Conservation (phyloP, 768 basidiomycete genomes). For the Boletus rubescentipes region DNA sequence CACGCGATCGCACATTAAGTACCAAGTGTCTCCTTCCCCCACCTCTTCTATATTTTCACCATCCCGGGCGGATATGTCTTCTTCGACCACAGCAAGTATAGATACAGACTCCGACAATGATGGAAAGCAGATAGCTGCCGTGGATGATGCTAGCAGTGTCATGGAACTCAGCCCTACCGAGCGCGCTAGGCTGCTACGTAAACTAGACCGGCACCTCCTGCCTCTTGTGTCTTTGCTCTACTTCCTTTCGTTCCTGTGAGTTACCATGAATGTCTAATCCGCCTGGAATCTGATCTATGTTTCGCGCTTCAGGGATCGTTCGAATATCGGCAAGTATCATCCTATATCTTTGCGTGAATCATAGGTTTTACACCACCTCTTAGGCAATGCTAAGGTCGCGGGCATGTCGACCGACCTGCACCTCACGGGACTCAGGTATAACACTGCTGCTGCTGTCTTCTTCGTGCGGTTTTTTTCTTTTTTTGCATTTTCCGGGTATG, state of each 20-base stretch:
- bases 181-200: slow-evolving; percentile 35
- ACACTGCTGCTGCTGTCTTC: slow-evolving; percentile 39
- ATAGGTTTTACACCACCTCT: neutral
- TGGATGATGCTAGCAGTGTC: neutral
- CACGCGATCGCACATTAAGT: neutral
- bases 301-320: slow-evolving; percentile 37
- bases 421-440: slow-evolving; percentile 35
- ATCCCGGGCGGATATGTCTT: slow-evolving; percentile 12
- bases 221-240: slow-evolving; percentile 46
- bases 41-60: neutral
- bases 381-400: slow-evolving; percentile 45
- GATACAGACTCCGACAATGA: slow-evolving; percentile 5
- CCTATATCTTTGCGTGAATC: no score
- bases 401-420: slow-evolving; percentile 42
- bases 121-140: slow-evolving; percentile 8
- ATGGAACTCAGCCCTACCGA: slow-evolving; percentile 18
- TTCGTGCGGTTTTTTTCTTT: slow-evolving; percentile 27
- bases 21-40: neutral
- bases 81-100: slow-evolving; percentile 11
- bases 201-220: slow-evolving; percentile 45
- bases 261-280: neutral
- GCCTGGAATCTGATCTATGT: neutral
- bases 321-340: slow-evolving; percentile 41
- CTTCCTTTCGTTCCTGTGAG: slow-evolving; percentile 47
- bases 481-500: neutral